Evolutionary conservation across 768 basidiomycete species (phyloP).

Genomic region (Podaxis pistillaris): DNA sequence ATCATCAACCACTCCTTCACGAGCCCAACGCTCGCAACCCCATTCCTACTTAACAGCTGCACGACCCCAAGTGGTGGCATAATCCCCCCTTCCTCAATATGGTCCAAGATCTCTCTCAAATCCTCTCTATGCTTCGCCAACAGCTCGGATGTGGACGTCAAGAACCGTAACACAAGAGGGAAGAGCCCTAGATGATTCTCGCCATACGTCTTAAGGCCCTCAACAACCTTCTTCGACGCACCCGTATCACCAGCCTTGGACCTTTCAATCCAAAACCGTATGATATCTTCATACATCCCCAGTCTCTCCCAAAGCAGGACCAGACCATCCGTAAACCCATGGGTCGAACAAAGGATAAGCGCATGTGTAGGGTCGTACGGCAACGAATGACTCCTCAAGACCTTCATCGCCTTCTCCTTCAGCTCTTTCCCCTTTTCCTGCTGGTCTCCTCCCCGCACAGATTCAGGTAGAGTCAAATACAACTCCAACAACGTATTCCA

Average conservation of each 20-base stretch:
- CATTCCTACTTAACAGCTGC: constrained; percentile 85
- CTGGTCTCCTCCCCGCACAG: constrained; percentile 12
- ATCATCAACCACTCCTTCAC: constrained; percentile 89
- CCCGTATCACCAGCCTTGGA: constrained; percentile 38
- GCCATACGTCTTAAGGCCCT: constrained; percentile 75
- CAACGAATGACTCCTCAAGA: constrained; percentile 57
- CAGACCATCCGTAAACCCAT: constrained; percentile 78
- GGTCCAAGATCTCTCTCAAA: constrained; percentile 65
- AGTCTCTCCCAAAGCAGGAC: constrained; percentile 90
- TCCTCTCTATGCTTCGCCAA: constrained; percentile 71
- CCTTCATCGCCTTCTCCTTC: constrained; percentile 66
- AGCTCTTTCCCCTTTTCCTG: constrained; percentile 33
- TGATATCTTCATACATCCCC: constrained; percentile 94
- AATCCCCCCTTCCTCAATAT: constrained; percentile 77
- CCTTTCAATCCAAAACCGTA: constrained; percentile 89
- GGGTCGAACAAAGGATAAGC: constrained; percentile 89
- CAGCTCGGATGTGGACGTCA: constrained; percentile 79
- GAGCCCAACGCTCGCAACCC: constrained; percentile 86
- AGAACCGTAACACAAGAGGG: constrained; percentile 82
- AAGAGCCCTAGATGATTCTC: constrained; percentile 70
- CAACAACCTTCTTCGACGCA: constrained; percentile 59
- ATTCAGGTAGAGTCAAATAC: constrained; percentile 64
- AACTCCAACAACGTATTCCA: constrained; percentile 97
- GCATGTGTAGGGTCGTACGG: constrained; percentile 92
- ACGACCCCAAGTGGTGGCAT: constrained; percentile 90